Percentiles rank a stretch among this genome's conserved stretches.
phyloP scores from a whole-genome alignment of 495 filamentous ascomycete species.

The Penicillium psychrofluorescens region DNA sequence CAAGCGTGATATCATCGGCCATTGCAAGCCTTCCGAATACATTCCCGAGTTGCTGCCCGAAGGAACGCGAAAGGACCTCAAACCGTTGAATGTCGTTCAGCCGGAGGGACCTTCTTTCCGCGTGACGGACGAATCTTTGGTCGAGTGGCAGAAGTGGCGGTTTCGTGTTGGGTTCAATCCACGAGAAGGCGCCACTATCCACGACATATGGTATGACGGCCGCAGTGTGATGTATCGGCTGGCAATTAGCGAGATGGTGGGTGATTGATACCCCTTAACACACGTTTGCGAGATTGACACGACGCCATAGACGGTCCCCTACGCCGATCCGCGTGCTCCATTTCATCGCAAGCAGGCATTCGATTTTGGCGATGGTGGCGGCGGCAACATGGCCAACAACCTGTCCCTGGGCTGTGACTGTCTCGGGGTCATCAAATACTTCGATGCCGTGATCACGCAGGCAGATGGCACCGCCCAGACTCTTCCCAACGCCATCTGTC shows the following conservation, averaged over 20 bases:
- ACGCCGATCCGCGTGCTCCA: slow-evolving; percentile 87
- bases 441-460: slow-evolving; percentile 79
- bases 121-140: slow-evolving; percentile 55
- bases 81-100: slow-evolving; percentile 90
- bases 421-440: slow-evolving; percentile 90
- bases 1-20: slow-evolving; percentile 43
- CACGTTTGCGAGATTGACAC: too few species aligned
- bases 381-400: slow-evolving; percentile 92
- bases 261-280: too few species aligned
- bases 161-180: slow-evolving; percentile 92
- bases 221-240: slow-evolving; percentile 77
- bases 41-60: slow-evolving; percentile 52
- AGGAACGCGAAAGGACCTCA: slow-evolving; percentile 53
- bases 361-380: slow-evolving; percentile 89
- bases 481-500: slow-evolving; percentile 94
- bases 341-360: slow-evolving; percentile 95
- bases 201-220: slow-evolving; percentile 80
- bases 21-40: slow-evolving; percentile 56
- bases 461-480: slow-evolving; percentile 63
- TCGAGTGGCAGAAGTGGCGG: slow-evolving; percentile 94
- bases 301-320: slow-evolving; percentile 51
- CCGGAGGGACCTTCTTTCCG: slow-evolving; percentile 90
- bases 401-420: slow-evolving; percentile 88
- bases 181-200: slow-evolving; percentile 76
- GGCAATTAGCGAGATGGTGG: slow-evolving; percentile 91